A percentile compares a stretch with the other conserved stretches of the same genome.
These are phyloP conservation scores for Globomyces sp. DNA, from an alignment of 371 early-diverging fungal genomes.

Conservation along the genomic window DNA sequence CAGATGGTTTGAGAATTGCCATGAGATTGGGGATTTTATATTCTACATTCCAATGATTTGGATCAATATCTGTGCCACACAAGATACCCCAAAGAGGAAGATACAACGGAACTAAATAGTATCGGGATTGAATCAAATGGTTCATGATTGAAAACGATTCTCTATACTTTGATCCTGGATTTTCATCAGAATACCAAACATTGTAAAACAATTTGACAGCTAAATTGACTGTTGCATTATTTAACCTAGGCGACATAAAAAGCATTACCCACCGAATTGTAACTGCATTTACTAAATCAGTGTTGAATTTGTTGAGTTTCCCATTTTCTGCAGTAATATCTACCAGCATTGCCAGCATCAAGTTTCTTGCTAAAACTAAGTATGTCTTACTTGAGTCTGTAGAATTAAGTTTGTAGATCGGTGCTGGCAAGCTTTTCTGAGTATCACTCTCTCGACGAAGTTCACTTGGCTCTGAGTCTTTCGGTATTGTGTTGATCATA, in stretches of 20 bases:
- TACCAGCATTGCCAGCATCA: slow-evolving; percentile 68
- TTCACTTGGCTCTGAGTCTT: slow-evolving; percentile 30
- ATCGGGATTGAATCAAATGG: slow-evolving; percentile 57
- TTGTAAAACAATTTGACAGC: slow-evolving; percentile 59
- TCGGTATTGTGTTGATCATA: slow-evolving; percentile 65
- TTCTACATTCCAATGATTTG: slow-evolving; percentile 46
- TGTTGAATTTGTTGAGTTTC: slow-evolving; percentile 44
- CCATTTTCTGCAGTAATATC: slow-evolving; percentile 60
- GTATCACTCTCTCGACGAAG: not conserved
- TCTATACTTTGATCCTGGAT: slow-evolving; percentile 54
- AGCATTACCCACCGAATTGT: slow-evolving; percentile 72
- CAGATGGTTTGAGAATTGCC: slow-evolving; percentile 37
- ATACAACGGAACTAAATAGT: slow-evolving; percentile 62
- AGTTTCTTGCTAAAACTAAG: slow-evolving; percentile 60
- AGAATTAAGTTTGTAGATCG: slow-evolving; percentile 4
- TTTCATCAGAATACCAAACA: slow-evolving; percentile 45
- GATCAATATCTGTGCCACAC: slow-evolving; percentile 60
- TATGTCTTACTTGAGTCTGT: slow-evolving; percentile 29
- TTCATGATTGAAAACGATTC: slow-evolving; percentile 65
- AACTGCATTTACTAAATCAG: slow-evolving; percentile 60
- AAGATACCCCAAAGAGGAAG: slow-evolving; percentile 56
- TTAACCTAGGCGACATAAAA: slow-evolving; percentile 57
- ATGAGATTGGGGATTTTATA: slow-evolving; percentile 54
- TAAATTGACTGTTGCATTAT: slow-evolving; percentile 61
- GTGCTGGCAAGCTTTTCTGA: not conserved